A percentile compares a stretch with the other conserved stretches of the same genome.
These are phyloP conservation scores for Rhynchospora breviuscula DNA, from an alignment of 176 grass and related monocot species.

Conservation along the genomic window DNA sequence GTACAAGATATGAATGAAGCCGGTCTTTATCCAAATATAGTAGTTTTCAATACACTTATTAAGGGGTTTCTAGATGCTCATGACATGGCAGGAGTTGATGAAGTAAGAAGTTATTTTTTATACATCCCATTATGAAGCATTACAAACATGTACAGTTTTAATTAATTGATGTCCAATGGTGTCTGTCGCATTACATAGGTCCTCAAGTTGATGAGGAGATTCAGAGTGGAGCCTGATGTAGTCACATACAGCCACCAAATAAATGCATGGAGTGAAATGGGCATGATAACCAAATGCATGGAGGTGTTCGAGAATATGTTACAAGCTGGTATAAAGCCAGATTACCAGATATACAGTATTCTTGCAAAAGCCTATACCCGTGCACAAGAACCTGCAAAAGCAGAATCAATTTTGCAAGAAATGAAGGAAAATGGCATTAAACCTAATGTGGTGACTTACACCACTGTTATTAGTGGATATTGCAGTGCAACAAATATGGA, in stretches of 20 bases:
- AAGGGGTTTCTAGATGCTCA: conserved; percentile 72
- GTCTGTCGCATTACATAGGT: conserved; percentile 43
- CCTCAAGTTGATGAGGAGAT: conserved; percentile 61
- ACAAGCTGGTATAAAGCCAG: conserved; percentile 63
- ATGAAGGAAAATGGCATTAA: conserved; percentile 56
- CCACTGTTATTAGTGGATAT: conserved; percentile 85
- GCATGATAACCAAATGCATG: conserved; percentile 66
- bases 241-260: conserved; percentile 93
- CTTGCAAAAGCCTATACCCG: conserved; percentile 82
- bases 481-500: conserved; percentile 74
- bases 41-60: conserved; percentile 88
- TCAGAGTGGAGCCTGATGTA: conserved; percentile 68
- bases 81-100: conserved; percentile 54
- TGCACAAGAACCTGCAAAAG: conserved; percentile 61
- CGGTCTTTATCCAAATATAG: conserved; percentile 51
- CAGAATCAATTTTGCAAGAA: conserved; percentile 61
- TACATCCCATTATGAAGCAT: background rate
- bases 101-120: conserved; percentile 43
- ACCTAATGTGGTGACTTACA: conserved; percentile 85
- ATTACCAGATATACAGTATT: conserved; percentile 92
- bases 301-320: conserved; percentile 72
- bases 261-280: conserved; percentile 69
- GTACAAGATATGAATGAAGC: conserved; percentile 68
- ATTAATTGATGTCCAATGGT: background rate
- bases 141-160: background rate